A percentile compares a stretch with the other conserved stretches of the same genome.
Conservation (phyloP, 805 yeast genomes). For the Kazachstania psychrophila region DNA sequence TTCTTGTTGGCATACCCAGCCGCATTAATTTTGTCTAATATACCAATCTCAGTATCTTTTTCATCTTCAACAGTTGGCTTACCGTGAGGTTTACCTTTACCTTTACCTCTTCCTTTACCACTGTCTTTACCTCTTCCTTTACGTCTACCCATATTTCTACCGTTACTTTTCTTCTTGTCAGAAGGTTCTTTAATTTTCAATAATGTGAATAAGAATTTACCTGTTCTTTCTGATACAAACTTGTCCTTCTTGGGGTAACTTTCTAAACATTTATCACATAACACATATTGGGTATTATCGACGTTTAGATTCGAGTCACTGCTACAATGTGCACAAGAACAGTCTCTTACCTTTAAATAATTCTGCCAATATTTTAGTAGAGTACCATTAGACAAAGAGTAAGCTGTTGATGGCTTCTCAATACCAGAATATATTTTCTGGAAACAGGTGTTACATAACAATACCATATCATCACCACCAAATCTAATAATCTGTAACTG, state of each 20-base stretch:
- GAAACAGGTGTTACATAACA: slow-evolving; percentile 41
- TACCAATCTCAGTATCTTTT: slow-evolving; percentile 15
- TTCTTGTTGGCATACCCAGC: slow-evolving; percentile 21
- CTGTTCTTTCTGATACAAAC: slow-evolving; percentile 39
- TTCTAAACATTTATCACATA: slow-evolving; percentile 38
- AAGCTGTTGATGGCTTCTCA: slow-evolving; percentile 38
- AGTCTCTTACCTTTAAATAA: slow-evolving; percentile 43
- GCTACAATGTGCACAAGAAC: slow-evolving; percentile 39
- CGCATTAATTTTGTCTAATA: slow-evolving; percentile 22
- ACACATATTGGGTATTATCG: slow-evolving; percentile 22
- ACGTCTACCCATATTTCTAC: slow-evolving; percentile 33
- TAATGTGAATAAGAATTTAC: slow-evolving; percentile 37
- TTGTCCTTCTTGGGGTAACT: slow-evolving; percentile 11
- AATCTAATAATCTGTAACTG: slow-evolving; percentile 41
- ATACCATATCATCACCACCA: slow-evolving; percentile 46
- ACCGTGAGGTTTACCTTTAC: not conserved
- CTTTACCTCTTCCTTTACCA: slow-evolving; percentile 3
- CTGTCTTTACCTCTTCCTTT: slow-evolving; percentile 12
- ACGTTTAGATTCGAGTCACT: slow-evolving; percentile 36
- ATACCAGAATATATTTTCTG: slow-evolving; percentile 27
- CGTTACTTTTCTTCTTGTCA: slow-evolving; percentile 7
- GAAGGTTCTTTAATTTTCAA: slow-evolving; percentile 39
- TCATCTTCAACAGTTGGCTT: slow-evolving; percentile 2
- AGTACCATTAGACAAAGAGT: slow-evolving; percentile 47
- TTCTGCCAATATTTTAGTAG: slow-evolving; percentile 40